These are phyloP conservation scores for Metschnikowia picachoensis DNA, from an alignment of 805 yeast genomes.

Conservation along the genomic window DNA sequence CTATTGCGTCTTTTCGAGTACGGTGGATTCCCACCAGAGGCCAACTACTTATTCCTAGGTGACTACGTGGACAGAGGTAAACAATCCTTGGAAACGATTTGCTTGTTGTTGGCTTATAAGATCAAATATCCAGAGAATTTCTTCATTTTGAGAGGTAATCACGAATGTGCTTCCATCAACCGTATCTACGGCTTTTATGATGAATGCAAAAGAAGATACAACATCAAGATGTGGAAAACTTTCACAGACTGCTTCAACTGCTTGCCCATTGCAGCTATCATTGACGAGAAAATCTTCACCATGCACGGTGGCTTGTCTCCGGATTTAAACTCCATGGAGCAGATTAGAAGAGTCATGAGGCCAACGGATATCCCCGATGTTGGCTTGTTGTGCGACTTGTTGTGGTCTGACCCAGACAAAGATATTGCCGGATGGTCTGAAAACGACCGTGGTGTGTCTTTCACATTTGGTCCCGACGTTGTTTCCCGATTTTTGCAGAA, in stretches of 20 bases:
- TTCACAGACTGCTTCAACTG: slow-evolving; percentile 98
- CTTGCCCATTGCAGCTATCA: slow-evolving; percentile 96
- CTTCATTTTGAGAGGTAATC: slow-evolving; percentile 95
- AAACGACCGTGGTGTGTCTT: slow-evolving; percentile 97
- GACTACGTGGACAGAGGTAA: slow-evolving; percentile 99
- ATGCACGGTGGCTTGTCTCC: slow-evolving; percentile 99
- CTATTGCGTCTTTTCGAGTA: slow-evolving; percentile 92
- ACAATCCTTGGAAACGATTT: slow-evolving; percentile 94
- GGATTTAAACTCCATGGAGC: slow-evolving; percentile 96
- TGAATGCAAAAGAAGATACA: slow-evolving; percentile 97
- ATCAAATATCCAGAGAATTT: slow-evolving; percentile 98
- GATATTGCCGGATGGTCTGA: slow-evolving; percentile 99
- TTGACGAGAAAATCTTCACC: slow-evolving; percentile 95
- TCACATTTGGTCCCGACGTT: slow-evolving; percentile 99
- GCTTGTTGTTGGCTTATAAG: slow-evolving; percentile 89
- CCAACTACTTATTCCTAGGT: slow-evolving; percentile 91
- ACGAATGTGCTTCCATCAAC: slow-evolving; percentile 97
- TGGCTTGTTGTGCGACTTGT: slow-evolving; percentile 90
- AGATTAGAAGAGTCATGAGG: slow-evolving; percentile 97
- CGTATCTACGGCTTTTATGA: slow-evolving; percentile 98
- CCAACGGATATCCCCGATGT: slow-evolving; percentile 99
- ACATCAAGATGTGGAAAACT: slow-evolving; percentile 97
- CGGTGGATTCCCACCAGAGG: slow-evolving; percentile 99
- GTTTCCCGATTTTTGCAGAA: slow-evolving; percentile 93
- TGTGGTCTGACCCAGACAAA: slow-evolving; percentile 99